Conservation (phyloP, 768 basidiomycete genomes). For the Trametes cubensis region DNA sequence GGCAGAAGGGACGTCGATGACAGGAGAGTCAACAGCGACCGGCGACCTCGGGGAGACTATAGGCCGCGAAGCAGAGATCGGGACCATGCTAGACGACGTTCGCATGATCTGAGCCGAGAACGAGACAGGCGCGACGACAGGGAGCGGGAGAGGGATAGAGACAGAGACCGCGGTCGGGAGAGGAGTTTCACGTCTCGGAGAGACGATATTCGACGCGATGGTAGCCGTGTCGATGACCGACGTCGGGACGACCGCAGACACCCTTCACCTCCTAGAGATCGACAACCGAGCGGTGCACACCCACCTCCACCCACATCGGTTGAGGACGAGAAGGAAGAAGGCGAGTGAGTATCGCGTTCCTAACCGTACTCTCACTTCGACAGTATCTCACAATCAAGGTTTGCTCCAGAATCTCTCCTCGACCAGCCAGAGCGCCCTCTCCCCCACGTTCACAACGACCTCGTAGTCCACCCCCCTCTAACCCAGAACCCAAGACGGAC, state of each 20-base stretch:
- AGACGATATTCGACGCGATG: slow-evolving; percentile 34
- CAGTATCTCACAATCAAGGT: slow-evolving; percentile 8
- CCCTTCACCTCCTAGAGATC: slow-evolving; percentile 18
- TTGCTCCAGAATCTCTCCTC: slow-evolving; percentile 65
- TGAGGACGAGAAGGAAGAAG: slow-evolving; percentile 81
- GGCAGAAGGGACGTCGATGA: slow-evolving; percentile 40
- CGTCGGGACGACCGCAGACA: slow-evolving; percentile 21
- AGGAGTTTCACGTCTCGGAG: slow-evolving; percentile 32
- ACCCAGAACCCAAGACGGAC: neutral
- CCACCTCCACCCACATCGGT: slow-evolving; percentile 23
- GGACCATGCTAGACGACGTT: slow-evolving; percentile 35
- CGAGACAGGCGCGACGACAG: slow-evolving; percentile 43
- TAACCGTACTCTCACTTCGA: slow-evolving; percentile 1
- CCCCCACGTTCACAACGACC: slow-evolving; percentile 32
- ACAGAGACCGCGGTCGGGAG: slow-evolving; percentile 34
- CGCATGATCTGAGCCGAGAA: slow-evolving; percentile 35
- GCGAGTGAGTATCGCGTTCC: slow-evolving; percentile 77
- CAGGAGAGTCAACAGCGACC: slow-evolving; percentile 36
- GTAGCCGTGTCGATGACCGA: slow-evolving; percentile 14
- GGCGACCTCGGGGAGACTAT: slow-evolving; percentile 33
- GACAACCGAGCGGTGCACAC: slow-evolving; percentile 15
- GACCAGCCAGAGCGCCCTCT: slow-evolving; percentile 36
- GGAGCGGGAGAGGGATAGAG: slow-evolving; percentile 36
- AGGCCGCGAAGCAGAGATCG: slow-evolving; percentile 40
- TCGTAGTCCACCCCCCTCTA: neutral